phyloP scores from a whole-genome alignment of 2,329 filamentous ascomycete genomes.

The Fusarium coffeatum region DNA sequence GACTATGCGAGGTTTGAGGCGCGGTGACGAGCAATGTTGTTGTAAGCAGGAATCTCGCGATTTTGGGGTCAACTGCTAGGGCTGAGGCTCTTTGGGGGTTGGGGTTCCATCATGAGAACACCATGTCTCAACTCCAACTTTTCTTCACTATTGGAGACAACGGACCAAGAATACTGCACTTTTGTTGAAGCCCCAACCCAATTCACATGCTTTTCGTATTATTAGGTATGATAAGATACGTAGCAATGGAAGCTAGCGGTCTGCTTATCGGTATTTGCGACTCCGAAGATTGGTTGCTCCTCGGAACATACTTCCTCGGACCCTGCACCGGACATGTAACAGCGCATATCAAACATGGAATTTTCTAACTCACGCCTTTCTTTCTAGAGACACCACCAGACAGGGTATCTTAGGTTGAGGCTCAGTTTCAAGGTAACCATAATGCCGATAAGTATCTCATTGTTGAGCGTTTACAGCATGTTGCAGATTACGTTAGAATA shows the following conservation, averaged over 20 bases:
- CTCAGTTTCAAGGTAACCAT: slow-evolving; percentile 19
- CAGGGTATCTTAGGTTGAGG: slow-evolving; percentile 22
- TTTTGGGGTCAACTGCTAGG: slow-evolving; percentile 34
- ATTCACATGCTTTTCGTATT: slow-evolving; percentile 23
- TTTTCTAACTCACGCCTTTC: neutral
- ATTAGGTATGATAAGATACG: neutral
- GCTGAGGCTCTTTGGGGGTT: slow-evolving; percentile 41
- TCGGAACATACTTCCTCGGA: slow-evolving; percentile 37
- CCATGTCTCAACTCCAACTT: slow-evolving; percentile 25
- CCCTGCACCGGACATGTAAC: slow-evolving; percentile 22
- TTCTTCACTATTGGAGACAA: neutral
- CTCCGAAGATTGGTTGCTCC: slow-evolving; percentile 26
- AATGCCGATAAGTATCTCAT: neutral
- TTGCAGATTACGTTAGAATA: neutral
- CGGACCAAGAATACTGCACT: neutral
- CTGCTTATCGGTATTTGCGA: slow-evolving; percentile 25
- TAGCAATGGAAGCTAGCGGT: neutral
- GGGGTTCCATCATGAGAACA: slow-evolving; percentile 25
- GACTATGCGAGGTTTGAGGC: neutral
- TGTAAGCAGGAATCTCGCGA: slow-evolving; percentile 5
- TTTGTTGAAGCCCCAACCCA: slow-evolving; percentile 43
- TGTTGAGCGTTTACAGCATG: slow-evolving; percentile 10
- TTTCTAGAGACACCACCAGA: slow-evolving; percentile 11
- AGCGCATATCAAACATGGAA: neutral
- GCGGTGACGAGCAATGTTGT: neutral